Conservation (phyloP, 768 basidiomycete genomes). For the Pleurotus platypus region DNA sequence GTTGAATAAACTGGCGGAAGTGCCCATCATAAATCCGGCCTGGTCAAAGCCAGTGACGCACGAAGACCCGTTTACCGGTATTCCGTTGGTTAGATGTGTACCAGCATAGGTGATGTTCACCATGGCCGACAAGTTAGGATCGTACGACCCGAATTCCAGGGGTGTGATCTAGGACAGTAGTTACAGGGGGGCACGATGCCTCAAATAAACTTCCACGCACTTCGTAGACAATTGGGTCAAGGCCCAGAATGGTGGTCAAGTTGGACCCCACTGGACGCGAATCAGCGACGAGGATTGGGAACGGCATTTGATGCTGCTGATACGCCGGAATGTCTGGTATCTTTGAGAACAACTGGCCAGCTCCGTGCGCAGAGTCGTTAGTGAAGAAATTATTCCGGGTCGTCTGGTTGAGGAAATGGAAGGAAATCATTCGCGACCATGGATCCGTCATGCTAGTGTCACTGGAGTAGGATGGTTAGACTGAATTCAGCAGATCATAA, state of each 20-base stretch:
- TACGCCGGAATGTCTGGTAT: conserved; percentile 50
- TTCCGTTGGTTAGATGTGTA: conserved; percentile 56
- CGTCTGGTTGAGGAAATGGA: conserved; percentile 73
- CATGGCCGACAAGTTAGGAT: conserved; percentile 70
- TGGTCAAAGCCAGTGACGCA: conserved; percentile 80
- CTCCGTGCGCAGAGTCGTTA: conserved; percentile 58
- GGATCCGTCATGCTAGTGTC: conserved; percentile 65
- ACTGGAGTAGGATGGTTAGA: conserved; percentile 24
- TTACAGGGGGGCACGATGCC: not conserved
- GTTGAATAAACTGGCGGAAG: conserved; percentile 68
- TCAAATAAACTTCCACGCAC: conserved; percentile 25
- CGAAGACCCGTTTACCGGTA: conserved; percentile 45
- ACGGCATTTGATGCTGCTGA: conserved; percentile 47
- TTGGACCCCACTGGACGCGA: conserved; percentile 46
- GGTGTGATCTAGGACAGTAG: conserved; percentile 43
- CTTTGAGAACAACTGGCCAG: conserved; percentile 67
- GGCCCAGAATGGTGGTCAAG: conserved; percentile 31
- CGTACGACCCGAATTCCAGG: conserved; percentile 72
- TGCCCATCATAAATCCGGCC: conserved; percentile 70
- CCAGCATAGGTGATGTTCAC: conserved; percentile 62
- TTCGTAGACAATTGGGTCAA: conserved; percentile 54
- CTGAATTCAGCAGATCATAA: too few species aligned
- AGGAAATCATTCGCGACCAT: conserved; percentile 63
- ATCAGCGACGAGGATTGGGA: conserved; percentile 64
- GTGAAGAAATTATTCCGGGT: conserved; percentile 55